A percentile compares a stretch with the other conserved stretches of the same genome.
phyloP scores from a whole-genome alignment of 1,284 basidiomycete genomes.

The Moniliophthora roreri region DNA sequence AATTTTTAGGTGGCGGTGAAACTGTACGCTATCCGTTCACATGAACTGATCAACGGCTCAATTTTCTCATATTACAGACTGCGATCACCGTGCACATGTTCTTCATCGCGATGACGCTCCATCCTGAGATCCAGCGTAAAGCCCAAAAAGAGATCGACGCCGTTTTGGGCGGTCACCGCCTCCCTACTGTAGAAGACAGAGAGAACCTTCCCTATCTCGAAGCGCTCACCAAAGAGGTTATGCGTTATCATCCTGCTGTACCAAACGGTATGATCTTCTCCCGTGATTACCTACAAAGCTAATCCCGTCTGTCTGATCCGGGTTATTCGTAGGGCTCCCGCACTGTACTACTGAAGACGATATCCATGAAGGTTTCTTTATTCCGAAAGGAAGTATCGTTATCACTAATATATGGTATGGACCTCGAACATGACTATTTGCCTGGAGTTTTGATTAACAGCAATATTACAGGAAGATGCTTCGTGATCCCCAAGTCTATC shows the following conservation, averaged over 20 bases:
- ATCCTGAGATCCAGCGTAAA: conserved; percentile 36
- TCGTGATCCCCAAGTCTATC: conserved; percentile 16
- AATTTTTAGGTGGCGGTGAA: conserved; percentile 17
- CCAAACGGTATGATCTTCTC: conserved; percentile 21
- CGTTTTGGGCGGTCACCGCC: conserved; percentile 35
- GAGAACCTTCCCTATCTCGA: conserved; percentile 36
- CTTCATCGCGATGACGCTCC: conserved; percentile 36
- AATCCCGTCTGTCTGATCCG: no score
- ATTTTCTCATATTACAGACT: conserved; percentile 11
- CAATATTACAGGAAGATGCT: conserved; percentile 16
- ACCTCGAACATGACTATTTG: background rate
- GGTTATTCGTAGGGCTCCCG: conserved; percentile 16
- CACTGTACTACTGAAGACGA: conserved; percentile 23
- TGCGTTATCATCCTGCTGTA: conserved; percentile 34
- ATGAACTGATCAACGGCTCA: background rate
- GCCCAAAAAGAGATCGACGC: conserved; percentile 41
- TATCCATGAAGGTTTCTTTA: conserved; percentile 22
- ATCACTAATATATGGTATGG: conserved; percentile 23
- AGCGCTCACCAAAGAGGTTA: conserved; percentile 41
- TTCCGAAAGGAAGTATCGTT: conserved; percentile 23
- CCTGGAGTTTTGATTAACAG: background rate
- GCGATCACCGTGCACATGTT: conserved; percentile 25
- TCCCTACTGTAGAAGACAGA: conserved; percentile 41
- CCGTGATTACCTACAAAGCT: no score
- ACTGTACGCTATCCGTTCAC: conserved; percentile 16